phyloP scores from a whole-genome alignment of 2,329 filamentous ascomycete genomes.

The Zalaria obscura region DNA sequence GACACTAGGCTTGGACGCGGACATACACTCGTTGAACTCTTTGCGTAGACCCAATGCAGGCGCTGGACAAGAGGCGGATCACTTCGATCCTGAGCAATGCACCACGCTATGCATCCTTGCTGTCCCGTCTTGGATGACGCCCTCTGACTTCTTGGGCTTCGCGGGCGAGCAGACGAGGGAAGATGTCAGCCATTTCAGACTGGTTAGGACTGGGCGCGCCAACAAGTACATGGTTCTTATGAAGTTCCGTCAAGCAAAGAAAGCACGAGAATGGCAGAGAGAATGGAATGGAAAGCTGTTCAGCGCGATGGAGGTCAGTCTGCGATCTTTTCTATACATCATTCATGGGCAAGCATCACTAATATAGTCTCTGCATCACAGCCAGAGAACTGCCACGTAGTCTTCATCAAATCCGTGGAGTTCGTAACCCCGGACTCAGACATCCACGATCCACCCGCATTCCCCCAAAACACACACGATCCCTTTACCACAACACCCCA shows the following conservation, averaged over 20 bases:
- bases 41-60: conserved; percentile 1
- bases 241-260: conserved; percentile 69
- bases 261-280: conserved; percentile 65
- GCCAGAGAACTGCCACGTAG: conserved; percentile 89
- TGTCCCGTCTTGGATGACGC: conserved; percentile 85
- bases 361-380: conserved; percentile 19
- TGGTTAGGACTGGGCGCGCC: conserved; percentile 78
- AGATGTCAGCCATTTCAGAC: conserved; percentile 81
- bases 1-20: conserved; percentile 42
- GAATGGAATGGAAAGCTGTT: conserved; percentile 91
- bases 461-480: conserved; percentile 46
- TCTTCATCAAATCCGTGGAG: conserved; percentile 84
- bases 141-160: conserved; percentile 81
- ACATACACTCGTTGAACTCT: conserved; percentile 9
- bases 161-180: conserved; percentile 77
- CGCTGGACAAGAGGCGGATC: conserved; percentile 4
- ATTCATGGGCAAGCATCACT: not conserved
- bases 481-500: conserved; percentile 47
- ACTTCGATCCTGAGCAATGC: conserved; percentile 48
- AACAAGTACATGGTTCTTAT: conserved; percentile 93
- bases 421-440: conserved; percentile 50
- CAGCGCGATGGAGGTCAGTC: conserved; percentile 68
- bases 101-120: conserved; percentile 87
- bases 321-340: conserved; percentile 4
- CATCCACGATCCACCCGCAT: conserved; percentile 29